A percentile compares a stretch with the other conserved stretches of the same genome.
These are phyloP conservation scores for Apiotrichum gamsii DNA, from an alignment of 1,284 basidiomycete genomes.

Conservation along the genomic window DNA sequence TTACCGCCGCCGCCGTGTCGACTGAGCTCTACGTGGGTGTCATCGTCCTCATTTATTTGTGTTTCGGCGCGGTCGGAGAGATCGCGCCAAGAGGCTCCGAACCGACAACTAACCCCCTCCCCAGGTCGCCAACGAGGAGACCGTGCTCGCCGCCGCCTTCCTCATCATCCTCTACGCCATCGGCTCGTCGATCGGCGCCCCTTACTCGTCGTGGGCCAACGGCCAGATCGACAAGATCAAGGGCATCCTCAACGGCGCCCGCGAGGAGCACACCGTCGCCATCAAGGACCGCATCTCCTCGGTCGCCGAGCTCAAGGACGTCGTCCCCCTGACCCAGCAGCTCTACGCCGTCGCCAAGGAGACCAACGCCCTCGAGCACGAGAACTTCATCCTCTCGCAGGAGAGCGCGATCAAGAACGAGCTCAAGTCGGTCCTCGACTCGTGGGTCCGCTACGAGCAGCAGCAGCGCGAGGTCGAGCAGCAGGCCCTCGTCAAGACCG, in stretches of 20 bases:
- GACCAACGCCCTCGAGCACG: slow-evolving; percentile 83
- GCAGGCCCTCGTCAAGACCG: slow-evolving; percentile 74
- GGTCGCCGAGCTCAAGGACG: slow-evolving; percentile 89
- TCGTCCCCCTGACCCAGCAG: slow-evolving; percentile 78
- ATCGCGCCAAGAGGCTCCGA: neutral
- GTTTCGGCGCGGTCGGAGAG: neutral
- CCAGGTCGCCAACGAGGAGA: slow-evolving; percentile 84
- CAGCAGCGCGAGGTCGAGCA: slow-evolving; percentile 95
- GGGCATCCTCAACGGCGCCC: slow-evolving; percentile 72
- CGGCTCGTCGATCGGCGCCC: slow-evolving; percentile 69
- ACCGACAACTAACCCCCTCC: neutral
- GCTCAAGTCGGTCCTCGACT: slow-evolving; percentile 91
- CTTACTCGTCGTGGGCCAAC: slow-evolving; percentile 91
- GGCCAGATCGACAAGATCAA: slow-evolving; percentile 77
- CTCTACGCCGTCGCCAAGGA: slow-evolving; percentile 95
- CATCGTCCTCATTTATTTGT: no score
- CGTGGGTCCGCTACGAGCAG: slow-evolving; percentile 97
- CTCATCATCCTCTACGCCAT: slow-evolving; percentile 81
- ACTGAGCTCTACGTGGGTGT: slow-evolving; percentile 79
- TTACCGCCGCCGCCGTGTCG: slow-evolving; percentile 87
- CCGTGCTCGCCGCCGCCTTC: slow-evolving; percentile 73
- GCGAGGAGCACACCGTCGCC: slow-evolving; percentile 83
- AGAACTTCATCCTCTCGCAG: slow-evolving; percentile 86
- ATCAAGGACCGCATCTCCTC: slow-evolving; percentile 88
- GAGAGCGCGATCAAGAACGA: slow-evolving; percentile 79